A percentile compares a stretch with the other conserved stretches of the same genome.
Conservation (phyloP, 345 rosid species). For the Hypericum androsaemum region DNA sequence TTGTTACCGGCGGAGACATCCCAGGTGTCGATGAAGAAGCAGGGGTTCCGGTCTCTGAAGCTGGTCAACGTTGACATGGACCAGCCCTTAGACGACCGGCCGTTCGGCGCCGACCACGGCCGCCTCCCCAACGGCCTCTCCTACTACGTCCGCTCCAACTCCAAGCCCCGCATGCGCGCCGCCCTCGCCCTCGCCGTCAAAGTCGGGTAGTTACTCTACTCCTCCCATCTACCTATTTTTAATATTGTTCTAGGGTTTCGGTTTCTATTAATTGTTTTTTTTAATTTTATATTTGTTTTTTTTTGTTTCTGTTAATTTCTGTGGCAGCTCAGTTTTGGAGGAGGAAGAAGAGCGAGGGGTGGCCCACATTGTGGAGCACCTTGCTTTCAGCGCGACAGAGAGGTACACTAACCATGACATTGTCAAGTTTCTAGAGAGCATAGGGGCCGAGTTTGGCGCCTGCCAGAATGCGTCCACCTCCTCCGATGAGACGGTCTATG, state of each 20-base stretch:
- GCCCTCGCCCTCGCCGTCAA: constrained; percentile 80
- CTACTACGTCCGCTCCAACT: constrained; percentile 77
- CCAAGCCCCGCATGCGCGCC: constrained; percentile 86
- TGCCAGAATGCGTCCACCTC: constrained; percentile 91
- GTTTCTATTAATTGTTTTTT: neutral
- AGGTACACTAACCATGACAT: constrained; percentile 83
- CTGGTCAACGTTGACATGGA: constrained; percentile 50
- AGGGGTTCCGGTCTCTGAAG: constrained; percentile 78
- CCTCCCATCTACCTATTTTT: neutral
- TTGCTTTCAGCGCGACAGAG: constrained; percentile 83
- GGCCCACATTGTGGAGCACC: constrained; percentile 93
- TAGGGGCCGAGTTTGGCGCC: constrained; percentile 94
- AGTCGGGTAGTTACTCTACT: constrained; percentile 43
- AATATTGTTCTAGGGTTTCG: neutral
- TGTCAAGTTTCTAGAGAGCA: constrained; percentile 79
- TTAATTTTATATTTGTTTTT: neutral
- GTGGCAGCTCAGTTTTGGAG: constrained; percentile 96
- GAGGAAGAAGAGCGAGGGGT: constrained; percentile 94
- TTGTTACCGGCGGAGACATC: constrained; percentile 53
- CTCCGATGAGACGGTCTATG: constrained; percentile 85
- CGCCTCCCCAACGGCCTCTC: constrained; percentile 72
- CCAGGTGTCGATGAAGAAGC: constrained; percentile 38
- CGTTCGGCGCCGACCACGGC: constrained; percentile 69
- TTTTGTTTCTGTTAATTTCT: constrained; percentile 14
- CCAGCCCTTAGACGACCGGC: constrained; percentile 41